Conservation (phyloP, 768 basidiomycete species). For the Pleurotus giganteus region DNA sequence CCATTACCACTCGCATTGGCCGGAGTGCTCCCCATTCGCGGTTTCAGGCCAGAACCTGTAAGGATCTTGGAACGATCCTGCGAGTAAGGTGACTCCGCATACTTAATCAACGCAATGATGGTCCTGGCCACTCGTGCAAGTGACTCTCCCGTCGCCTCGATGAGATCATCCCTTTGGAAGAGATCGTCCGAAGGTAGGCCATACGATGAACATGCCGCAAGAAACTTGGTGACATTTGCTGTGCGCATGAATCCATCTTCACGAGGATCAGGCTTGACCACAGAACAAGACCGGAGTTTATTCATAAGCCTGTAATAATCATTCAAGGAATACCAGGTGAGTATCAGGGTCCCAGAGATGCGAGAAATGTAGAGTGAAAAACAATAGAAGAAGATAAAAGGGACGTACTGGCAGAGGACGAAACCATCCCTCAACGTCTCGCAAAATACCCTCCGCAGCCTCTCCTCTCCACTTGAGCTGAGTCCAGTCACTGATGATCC, state of each 20-base stretch:
- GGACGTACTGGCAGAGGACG: conserved; percentile 85
- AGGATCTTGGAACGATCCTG: conserved; percentile 45
- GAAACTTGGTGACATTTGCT: conserved; percentile 75
- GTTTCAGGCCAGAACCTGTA: conserved; percentile 35
- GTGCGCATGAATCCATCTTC: conserved; percentile 66
- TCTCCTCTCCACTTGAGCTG: conserved; percentile 63
- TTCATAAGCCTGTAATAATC: conserved; percentile 63
- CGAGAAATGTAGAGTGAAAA: not conserved
- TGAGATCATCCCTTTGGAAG: conserved; percentile 68
- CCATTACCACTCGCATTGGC: conserved; percentile 28
- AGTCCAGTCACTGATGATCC: conserved; percentile 31
- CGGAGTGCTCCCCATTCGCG: conserved; percentile 13
- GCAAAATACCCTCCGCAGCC: conserved; percentile 68
- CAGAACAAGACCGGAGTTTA: conserved; percentile 61
- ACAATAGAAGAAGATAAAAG: conserved; percentile 15
- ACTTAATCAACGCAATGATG: conserved; percentile 65
- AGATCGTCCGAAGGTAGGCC: conserved; percentile 62
- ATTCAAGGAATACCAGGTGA: not conserved
- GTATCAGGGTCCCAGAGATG: conserved; percentile 8
- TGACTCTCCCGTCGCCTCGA: conserved; percentile 55
- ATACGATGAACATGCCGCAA: conserved; percentile 69
- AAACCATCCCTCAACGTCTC: conserved; percentile 83
- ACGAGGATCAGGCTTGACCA: conserved; percentile 61
- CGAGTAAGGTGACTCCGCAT: conserved; percentile 52
- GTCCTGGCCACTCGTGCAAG: conserved; percentile 72